Evolutionary conservation across 495 filamentous ascomycete species (phyloP).

Genomic region (Aspergillus diversus): DNA sequence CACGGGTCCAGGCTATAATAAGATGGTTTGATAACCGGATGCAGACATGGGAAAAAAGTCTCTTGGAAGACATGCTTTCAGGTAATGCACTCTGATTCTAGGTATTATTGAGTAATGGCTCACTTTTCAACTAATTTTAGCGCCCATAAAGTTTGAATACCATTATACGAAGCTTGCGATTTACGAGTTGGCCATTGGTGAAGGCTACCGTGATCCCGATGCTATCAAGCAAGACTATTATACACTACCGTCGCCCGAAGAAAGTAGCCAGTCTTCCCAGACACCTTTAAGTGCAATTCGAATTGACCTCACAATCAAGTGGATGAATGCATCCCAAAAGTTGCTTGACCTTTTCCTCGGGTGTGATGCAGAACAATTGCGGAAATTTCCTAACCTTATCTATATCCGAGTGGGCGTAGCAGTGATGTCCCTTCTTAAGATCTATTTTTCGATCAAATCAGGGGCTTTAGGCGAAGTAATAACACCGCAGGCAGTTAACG

Average conservation of each 20-base stretch:
- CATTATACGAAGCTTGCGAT: slow-evolving; percentile 49
- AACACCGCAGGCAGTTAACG: slow-evolving; percentile 43
- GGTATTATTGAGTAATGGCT: background rate
- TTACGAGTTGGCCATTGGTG: slow-evolving; percentile 55
- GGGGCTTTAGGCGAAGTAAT: slow-evolving; percentile 49
- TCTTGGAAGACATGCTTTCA: slow-evolving; percentile 42
- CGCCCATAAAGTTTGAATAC: slow-evolving; percentile 50
- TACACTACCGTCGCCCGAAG: slow-evolving; percentile 43
- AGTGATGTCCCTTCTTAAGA: slow-evolving; percentile 52
- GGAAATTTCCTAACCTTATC: slow-evolving; percentile 48
- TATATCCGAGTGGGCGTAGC: slow-evolving; percentile 50
- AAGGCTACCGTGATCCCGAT: slow-evolving; percentile 55
- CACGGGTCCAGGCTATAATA: slow-evolving; percentile 49
- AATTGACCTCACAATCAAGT: slow-evolving; percentile 53
- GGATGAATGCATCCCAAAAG: slow-evolving; percentile 53
- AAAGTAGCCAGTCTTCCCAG: slow-evolving; percentile 25
- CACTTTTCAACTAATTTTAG: slow-evolving; percentile 22
- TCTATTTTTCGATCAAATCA: slow-evolving; percentile 51
- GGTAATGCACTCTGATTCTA: slow-evolving; percentile 29
- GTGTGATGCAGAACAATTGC: slow-evolving; percentile 44
- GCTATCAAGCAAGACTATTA: slow-evolving; percentile 43
- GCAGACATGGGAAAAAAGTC: slow-evolving; percentile 46
- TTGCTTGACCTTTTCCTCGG: slow-evolving; percentile 50
- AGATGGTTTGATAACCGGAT: slow-evolving; percentile 53
- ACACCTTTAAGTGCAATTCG: slow-evolving; percentile 45